A percentile compares a stretch with the other conserved stretches of the same genome.
These are phyloP conservation scores for Fusarium tanahbumbuense DNA, from an alignment of 2,329 filamentous ascomycete genomes.

Conservation along the genomic window DNA sequence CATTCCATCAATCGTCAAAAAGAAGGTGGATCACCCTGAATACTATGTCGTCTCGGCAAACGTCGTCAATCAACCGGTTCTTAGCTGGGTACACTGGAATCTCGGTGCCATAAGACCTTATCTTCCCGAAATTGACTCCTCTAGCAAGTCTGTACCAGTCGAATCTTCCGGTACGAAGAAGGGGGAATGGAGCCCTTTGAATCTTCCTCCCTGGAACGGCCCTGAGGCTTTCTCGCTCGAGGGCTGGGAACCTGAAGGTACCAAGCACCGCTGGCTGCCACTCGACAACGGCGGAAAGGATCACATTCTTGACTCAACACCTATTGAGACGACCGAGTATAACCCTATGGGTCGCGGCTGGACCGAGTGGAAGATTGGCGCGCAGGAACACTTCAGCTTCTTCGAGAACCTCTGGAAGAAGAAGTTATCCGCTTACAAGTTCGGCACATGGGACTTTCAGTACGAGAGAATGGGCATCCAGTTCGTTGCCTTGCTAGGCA, in stretches of 20 bases:
- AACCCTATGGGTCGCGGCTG: slow-evolving; percentile 58
- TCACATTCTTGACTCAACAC: slow-evolving; percentile 56
- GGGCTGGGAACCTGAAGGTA: slow-evolving; percentile 52
- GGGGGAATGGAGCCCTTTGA: slow-evolving; percentile 54
- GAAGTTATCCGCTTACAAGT: slow-evolving; percentile 60
- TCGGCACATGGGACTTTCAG: slow-evolving; percentile 61
- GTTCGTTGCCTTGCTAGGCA: slow-evolving; percentile 65
- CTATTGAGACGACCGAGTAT: slow-evolving; percentile 62
- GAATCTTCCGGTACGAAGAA: slow-evolving; percentile 40
- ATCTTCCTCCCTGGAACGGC: slow-evolving; percentile 51
- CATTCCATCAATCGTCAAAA: slow-evolving; percentile 65
- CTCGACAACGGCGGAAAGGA: slow-evolving; percentile 48
- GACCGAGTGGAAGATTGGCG: slow-evolving; percentile 63
- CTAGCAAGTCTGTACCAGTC: slow-evolving; percentile 33
- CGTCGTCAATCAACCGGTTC: slow-evolving; percentile 66
- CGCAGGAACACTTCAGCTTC: slow-evolving; percentile 61
- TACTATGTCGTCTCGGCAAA: slow-evolving; percentile 66
- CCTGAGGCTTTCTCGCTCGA: slow-evolving; percentile 46
- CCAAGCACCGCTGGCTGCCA: slow-evolving; percentile 64
- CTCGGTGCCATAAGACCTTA: slow-evolving; percentile 64
- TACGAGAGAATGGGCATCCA: slow-evolving; percentile 64
- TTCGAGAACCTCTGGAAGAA: slow-evolving; percentile 63
- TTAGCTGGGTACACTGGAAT: slow-evolving; percentile 66
- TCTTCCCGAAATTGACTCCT: slow-evolving; percentile 58
- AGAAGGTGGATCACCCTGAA: slow-evolving; percentile 62